Evolutionary conservation across 148 eudicot genomes (phyloP).

Genomic region (Agrostemma githago): DNA sequence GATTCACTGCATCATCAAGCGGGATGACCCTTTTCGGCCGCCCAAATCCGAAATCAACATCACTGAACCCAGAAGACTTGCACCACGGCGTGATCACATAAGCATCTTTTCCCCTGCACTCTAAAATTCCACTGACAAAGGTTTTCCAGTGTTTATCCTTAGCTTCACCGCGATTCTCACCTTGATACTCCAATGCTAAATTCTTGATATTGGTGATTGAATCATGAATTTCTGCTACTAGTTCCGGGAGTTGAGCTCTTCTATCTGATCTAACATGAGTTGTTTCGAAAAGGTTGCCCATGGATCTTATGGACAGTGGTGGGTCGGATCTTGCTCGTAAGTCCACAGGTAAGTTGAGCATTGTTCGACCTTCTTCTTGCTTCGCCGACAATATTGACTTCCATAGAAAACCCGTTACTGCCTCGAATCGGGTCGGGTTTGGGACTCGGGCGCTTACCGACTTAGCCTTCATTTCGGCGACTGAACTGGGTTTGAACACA

Average conservation of each 20-base stretch:
- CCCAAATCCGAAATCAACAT: constrained; percentile 4
- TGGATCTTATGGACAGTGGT: neutral
- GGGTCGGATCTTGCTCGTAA: neutral
- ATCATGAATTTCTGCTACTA: neutral
- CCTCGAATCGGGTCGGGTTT: neutral
- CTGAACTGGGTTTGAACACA: neutral
- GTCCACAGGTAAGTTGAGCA: neutral
- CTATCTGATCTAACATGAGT: neutral
- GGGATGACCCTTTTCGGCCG: neutral
- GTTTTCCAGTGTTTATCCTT: neutral
- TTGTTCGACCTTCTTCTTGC: neutral
- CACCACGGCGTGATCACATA: neutral
- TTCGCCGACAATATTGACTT: neutral
- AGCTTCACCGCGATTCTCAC: neutral
- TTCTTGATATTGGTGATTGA: neutral
- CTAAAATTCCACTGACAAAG: neutral
- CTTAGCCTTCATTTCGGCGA: neutral
- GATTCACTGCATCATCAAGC: neutral
- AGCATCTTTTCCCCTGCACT: neutral
- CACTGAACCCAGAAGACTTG: neutral
- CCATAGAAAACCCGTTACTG: neutral
- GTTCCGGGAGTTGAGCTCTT: neutral
- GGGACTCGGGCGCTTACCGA: neutral
- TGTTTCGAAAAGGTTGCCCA: neutral
- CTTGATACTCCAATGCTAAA: neutral